Conservation (phyloP, 163 green algal genomes). For the Scenedesmus sp. region DNA sequence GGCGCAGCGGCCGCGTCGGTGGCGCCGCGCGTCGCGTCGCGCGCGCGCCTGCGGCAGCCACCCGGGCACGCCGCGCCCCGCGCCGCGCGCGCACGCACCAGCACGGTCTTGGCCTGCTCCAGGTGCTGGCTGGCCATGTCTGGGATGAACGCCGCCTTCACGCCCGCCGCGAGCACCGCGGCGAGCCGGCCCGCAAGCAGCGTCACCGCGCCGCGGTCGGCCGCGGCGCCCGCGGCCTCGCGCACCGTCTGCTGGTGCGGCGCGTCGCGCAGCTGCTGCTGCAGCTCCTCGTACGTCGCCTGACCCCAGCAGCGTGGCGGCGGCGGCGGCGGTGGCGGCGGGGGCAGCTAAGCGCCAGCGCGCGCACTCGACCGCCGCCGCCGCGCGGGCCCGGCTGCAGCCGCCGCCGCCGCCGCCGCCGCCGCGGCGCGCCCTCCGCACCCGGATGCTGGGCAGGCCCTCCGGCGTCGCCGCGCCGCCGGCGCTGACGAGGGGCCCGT, state of each 20-base stretch:
- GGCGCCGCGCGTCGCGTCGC: too few species aligned
- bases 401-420: too few species aligned
- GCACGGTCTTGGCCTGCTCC: constrained; percentile 26
- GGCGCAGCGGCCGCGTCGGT: too few species aligned
- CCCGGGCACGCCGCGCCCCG: neutral
- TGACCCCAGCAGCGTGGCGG: too few species aligned
- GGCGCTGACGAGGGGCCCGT: constrained; percentile 22
- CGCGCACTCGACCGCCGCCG: too few species aligned
- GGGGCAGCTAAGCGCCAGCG: too few species aligned
- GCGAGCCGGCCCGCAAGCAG: constrained; percentile 28
- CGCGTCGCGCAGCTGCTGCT: neutral
- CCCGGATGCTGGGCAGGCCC: constrained; percentile 23
- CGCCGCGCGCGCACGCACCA: constrained; percentile 5
- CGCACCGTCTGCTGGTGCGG: constrained; percentile 10
- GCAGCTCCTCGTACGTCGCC: constrained; percentile 27
- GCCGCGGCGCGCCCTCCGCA: neutral
- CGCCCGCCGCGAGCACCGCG: neutral
- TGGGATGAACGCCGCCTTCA: constrained; percentile 16
- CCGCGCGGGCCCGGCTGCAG: too few species aligned
- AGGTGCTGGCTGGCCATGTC: constrained; percentile 34
- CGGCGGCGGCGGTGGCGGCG: neutral
- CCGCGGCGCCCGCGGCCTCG: neutral
- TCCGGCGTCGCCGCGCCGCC: constrained; percentile 22
- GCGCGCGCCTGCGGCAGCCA: neutral
- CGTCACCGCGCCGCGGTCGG: constrained; percentile 3